Conservation (phyloP, 306 rosid genomes). For the Inga laurina region DNA sequence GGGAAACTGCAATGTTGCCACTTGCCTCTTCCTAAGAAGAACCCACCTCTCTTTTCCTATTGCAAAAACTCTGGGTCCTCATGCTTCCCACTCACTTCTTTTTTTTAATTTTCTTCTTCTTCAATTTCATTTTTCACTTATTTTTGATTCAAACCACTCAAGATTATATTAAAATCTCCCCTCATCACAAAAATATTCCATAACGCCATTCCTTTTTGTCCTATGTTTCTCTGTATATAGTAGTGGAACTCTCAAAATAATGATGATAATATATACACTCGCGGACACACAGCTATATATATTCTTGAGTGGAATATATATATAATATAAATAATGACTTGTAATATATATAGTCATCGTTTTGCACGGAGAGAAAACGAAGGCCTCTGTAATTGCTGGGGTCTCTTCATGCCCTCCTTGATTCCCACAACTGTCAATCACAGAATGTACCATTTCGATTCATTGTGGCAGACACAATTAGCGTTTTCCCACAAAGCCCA, state of each 20-base stretch:
- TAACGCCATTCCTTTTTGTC: neutral
- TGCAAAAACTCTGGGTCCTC: conserved; percentile 20
- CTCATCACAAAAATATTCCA: conserved; percentile 21
- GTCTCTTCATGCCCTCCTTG: conserved; percentile 54
- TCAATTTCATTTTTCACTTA: neutral
- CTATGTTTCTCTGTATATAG: neutral
- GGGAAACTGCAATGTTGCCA: conserved; percentile 49
- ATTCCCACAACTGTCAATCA: conserved; percentile 51
- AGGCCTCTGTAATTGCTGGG: conserved; percentile 42
- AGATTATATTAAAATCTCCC: neutral
- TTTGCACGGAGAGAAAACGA: conserved; percentile 40
- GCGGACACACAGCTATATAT: neutral
- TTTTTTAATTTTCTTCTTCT: neutral
- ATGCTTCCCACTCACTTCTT: neutral
- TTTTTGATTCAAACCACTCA: conserved; percentile 13
- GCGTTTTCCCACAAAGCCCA: conserved; percentile 41
- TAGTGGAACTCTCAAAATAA: neutral
- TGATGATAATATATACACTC: too few relatives aligned
- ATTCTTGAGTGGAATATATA: neutral
- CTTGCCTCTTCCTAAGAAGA: conserved; percentile 26
- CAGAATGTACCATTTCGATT: conserved; percentile 16
- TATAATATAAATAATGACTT: neutral
- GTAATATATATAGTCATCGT: neutral
- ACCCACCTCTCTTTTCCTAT: neutral
- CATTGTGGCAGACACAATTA: conserved; percentile 58